A percentile compares a stretch with the other conserved stretches of the same genome.
Evolutionary conservation across 78 protist genomes (phyloP).

Genomic region (Chrysochromulina parva): DNA sequence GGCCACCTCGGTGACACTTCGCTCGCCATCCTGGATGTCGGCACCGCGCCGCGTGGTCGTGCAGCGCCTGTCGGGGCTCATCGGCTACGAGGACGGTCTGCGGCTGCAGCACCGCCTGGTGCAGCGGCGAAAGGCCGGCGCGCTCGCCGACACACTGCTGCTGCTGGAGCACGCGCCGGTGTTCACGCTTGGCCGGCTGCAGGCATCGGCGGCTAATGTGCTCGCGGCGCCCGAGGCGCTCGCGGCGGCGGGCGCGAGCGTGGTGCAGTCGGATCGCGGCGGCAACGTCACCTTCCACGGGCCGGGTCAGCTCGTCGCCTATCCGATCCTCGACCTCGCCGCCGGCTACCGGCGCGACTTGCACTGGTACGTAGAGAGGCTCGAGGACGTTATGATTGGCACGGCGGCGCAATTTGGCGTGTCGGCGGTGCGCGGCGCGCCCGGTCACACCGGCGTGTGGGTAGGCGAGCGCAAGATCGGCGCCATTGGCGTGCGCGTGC

Average conservation of each 20-base stretch:
- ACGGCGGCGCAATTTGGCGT: slow-evolving; percentile 2
- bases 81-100: not conserved
- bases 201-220: not conserved
- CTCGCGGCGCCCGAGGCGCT: not conserved
- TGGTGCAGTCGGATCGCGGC: slow-evolving; percentile 25
- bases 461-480: slow-evolving; percentile 36
- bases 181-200: slow-evolving; percentile 18
- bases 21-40: too few species aligned
- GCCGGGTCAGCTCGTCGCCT: slow-evolving; percentile 64
- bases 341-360: not conserved
- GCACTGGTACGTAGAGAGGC: slow-evolving; percentile 19
- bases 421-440: not conserved
- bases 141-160: not conserved
- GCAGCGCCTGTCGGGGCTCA: not conserved
- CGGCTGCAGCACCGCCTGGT: not conserved
- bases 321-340: slow-evolving; percentile 40
- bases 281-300: slow-evolving; percentile 62
- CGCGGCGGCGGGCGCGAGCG: not conserved
- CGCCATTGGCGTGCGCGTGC: slow-evolving; percentile 20
- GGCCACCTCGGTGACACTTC: too few species aligned
- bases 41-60: too few species aligned
- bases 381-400: slow-evolving; percentile 29
- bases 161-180: slow-evolving; percentile 25
- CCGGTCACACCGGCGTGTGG: slow-evolving; percentile 55
- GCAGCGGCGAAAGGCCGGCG: not conserved